phyloP scores from a whole-genome alignment of 441 rosid species.

The Eutrema salsugineum region DNA sequence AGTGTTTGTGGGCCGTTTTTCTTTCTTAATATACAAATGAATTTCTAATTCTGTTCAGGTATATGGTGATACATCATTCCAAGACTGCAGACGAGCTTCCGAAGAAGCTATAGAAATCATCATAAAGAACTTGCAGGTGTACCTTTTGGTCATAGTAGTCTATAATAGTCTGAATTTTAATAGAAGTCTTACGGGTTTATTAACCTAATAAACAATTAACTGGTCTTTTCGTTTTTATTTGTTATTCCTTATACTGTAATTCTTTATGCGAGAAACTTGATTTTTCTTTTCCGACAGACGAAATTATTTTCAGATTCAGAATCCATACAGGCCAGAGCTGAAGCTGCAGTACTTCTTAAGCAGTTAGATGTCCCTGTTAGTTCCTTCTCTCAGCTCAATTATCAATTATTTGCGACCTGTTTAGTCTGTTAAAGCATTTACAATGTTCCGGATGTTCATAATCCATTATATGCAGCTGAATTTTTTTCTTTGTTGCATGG shows the following conservation, averaged over 20 bases:
- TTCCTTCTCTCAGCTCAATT: conserved; percentile 20
- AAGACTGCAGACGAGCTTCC: conserved; percentile 92
- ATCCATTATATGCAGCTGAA: neutral
- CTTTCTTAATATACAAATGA: neutral
- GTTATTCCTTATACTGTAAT: conserved; percentile 5
- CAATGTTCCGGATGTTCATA: neutral
- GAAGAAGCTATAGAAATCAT: conserved; percentile 83
- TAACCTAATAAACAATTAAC: conserved; percentile 2
- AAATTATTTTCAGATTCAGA: conserved; percentile 92
- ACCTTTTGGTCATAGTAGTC: conserved; percentile 10
- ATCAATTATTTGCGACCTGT: conserved; percentile 18
- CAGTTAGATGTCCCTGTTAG: conserved; percentile 92
- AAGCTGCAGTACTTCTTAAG: conserved; percentile 96
- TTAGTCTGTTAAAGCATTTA: neutral
- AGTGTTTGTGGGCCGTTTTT: neutral
- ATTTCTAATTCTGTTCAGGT: conserved; percentile 42
- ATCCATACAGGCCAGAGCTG: conserved; percentile 95
- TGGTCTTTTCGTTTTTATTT: neutral
- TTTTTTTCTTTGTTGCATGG: neutral
- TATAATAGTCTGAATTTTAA: neutral
- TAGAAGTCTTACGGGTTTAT: neutral
- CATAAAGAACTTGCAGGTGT: conserved; percentile 79
- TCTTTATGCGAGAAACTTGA: conserved; percentile 10
- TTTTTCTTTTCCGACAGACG: conserved; percentile 42
- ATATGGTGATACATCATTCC: conserved; percentile 95